Percentiles rank a stretch among this genome's conserved stretches.
Conservation (phyloP, 495 filamentous ascomycete species). For the Tuber magnatum region DNA sequence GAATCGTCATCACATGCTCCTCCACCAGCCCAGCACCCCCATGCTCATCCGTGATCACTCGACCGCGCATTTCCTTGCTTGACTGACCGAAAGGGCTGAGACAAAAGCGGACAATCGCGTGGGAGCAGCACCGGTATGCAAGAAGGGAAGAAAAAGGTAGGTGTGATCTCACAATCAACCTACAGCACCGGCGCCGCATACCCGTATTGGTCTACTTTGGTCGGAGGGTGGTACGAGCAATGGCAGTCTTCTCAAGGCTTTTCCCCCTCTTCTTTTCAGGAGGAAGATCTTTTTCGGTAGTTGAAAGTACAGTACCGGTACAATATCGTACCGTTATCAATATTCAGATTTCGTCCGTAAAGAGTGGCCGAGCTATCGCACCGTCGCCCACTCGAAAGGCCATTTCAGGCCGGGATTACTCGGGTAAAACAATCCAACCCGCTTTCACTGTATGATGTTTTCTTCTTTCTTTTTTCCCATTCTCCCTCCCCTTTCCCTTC, state of each 20-base stretch:
- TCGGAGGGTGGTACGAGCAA: neutral
- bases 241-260: neutral
- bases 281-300: neutral
- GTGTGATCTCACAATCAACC: neutral
- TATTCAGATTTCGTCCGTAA: too few species aligned
- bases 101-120: neutral
- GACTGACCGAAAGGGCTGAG: neutral
- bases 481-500: neutral
- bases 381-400: neutral
- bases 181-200: neutral
- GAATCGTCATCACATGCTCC: neutral
- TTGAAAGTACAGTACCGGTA: neutral
- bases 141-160: neutral
- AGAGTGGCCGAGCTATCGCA: too few species aligned
- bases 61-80: neutral
- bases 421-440: neutral
- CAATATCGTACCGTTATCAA: too few species aligned
- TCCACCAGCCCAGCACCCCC: neutral
- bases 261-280: neutral
- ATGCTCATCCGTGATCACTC: neutral
- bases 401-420: neutral
- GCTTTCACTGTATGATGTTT: neutral
- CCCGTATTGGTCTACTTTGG: neutral
- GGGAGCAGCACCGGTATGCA: neutral
- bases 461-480: neutral